A percentile compares a stretch with the other conserved stretches of the same genome.
These are phyloP conservation scores for Xylariaceae sp. DNA, from an alignment of 2,329 filamentous ascomycete species.

Conservation along the genomic window DNA sequence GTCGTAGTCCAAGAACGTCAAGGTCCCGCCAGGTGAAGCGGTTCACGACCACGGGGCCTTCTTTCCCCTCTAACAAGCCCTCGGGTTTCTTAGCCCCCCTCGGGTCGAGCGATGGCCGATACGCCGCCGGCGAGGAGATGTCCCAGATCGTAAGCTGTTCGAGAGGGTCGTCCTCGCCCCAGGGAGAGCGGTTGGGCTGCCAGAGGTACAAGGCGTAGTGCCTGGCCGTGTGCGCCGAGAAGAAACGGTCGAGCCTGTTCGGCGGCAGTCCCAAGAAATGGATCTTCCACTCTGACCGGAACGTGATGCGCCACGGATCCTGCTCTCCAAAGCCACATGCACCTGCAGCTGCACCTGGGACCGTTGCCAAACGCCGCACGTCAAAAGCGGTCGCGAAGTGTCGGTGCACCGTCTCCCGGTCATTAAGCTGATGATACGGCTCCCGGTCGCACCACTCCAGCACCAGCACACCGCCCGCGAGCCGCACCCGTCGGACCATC, in stretches of 20 bases:
- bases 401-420: constrained; percentile 45
- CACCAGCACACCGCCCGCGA: constrained; percentile 51
- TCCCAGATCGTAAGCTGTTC: constrained; percentile 59
- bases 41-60: constrained; percentile 40
- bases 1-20: constrained; percentile 47
- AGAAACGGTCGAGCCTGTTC: constrained; percentile 56
- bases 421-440: constrained; percentile 47
- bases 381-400: constrained; percentile 60
- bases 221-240: constrained; percentile 53
- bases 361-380: constrained; percentile 25
- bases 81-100: constrained; percentile 34
- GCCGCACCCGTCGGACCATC: constrained; percentile 49
- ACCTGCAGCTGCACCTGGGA: neutral
- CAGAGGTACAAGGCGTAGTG: constrained; percentile 60
- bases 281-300: constrained; percentile 58
- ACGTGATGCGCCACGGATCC: constrained; percentile 38
- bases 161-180: constrained; percentile 52
- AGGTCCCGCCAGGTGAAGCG: constrained; percentile 48
- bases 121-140: constrained; percentile 44
- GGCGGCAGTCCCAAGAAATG: constrained; percentile 53
- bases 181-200: constrained; percentile 53
- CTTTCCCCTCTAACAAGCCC: constrained; percentile 24
- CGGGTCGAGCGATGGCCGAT: constrained; percentile 47
- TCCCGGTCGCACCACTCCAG: constrained; percentile 59
- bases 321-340: neutral